Base-by-base conservation (phyloP, 2,329 filamentous ascomycete species). In the Ceratocystiopsis minuta region DNA sequence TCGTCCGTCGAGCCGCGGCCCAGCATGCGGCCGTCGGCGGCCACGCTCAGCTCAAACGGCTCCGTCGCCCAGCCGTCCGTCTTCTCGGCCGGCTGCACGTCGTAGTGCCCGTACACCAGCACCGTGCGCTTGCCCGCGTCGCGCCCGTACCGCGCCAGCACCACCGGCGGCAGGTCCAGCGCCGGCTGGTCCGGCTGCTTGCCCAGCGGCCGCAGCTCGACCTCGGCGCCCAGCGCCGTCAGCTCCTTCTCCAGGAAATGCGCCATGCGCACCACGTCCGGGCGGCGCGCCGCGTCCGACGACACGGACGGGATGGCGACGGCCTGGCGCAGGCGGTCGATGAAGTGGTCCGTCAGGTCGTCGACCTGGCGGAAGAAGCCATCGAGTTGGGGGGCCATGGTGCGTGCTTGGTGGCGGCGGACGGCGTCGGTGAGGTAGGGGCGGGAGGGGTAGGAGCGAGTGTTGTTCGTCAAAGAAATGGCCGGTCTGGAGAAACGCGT, bases 291-390 rank as follows among this genome's bases (percentile, higher is more conserved):
- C 56, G 90, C 85, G 48, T 95, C 87, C 38, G 88, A 83, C 32
- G 88, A 96, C 58, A 98, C 72, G 48, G 90, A 98, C 16, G 90
- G 90, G 54, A 98, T 98, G 41, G 87, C 88, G 46, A 98, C 90
- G 42, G 90, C 90, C 62, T 87, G 77, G 56, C 83, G 74, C 46
- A 98, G 75, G 52, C 88, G 80, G 53, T 92, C 80, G 61, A 94
- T 92, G 65, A 94, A 95, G 57, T 75, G 68, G 51, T 78, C 73
- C 40, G 85, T 72, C 54, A 87, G 69, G 57, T 64, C 65, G 62
- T 95, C 86, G 53, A 94, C 85, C 72, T 94, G 78, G 64, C 84
- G 78, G 70, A 95, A 96, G 69, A 81, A 96, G 49, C 78, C 71
- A 60, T 95, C 84, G 52, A 98, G 76, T 60, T 92, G 75, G 47